These are phyloP conservation scores for Viola pubescens DNA, from an alignment of 441 rosid species.

Conservation along the genomic window DNA sequence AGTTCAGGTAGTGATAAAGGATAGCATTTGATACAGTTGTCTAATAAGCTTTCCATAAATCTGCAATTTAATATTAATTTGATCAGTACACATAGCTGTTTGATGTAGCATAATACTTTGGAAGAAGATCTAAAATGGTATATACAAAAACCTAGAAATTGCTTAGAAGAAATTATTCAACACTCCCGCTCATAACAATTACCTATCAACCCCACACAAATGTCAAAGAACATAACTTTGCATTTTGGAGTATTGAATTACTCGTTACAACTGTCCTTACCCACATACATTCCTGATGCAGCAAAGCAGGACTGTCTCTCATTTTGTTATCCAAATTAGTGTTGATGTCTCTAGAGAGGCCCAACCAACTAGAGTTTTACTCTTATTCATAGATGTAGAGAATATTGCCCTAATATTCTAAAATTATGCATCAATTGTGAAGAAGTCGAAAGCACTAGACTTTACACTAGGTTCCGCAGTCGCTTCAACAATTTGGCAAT, in stretches of 20 bases:
- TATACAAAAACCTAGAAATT: not conserved
- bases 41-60: slow-evolving; percentile 69
- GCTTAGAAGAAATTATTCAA: too few species aligned
- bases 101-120: slow-evolving; percentile 5
- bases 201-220: too few species aligned
- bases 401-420: not conserved
- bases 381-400: not conserved
- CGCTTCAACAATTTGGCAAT: slow-evolving; percentile 63
- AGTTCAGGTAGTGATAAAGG: slow-evolving; percentile 63
- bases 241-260: too few species aligned
- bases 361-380: not conserved
- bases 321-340: not conserved
- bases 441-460: slow-evolving; percentile 14
- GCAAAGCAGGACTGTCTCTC: not conserved
- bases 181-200: too few species aligned
- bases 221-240: too few species aligned
- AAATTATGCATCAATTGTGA: slow-evolving; percentile 11
- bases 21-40: slow-evolving; percentile 39
- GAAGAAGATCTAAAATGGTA: slow-evolving; percentile 6
- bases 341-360: not conserved
- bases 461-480: slow-evolving; percentile 72
- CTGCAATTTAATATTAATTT: slow-evolving; percentile 36
- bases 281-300: too few species aligned
- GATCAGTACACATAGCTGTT: slow-evolving; percentile 15
- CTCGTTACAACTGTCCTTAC: too few species aligned